Evolutionary conservation across 73 alveolate genomes (phyloP).

Genomic region (Stentor roeselii): DNA sequence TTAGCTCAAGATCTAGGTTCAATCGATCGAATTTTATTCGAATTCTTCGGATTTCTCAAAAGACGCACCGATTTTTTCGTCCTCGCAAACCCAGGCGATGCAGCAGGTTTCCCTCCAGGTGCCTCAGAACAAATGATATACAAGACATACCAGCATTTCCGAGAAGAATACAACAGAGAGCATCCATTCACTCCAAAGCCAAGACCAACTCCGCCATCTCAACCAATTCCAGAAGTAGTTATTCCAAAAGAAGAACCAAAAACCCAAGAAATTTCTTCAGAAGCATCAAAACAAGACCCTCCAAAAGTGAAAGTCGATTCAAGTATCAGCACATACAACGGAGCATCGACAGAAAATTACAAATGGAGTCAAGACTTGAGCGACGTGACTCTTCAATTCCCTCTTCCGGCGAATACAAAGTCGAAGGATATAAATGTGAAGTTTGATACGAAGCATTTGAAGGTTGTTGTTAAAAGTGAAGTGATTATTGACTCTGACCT

Average conservation of each 20-base stretch:
- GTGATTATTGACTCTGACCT: conserved; percentile 89
- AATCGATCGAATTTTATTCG: conserved; percentile 79
- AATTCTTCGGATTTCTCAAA: conserved; percentile 86
- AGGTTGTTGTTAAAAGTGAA: conserved; percentile 68
- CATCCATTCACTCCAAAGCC: conserved; percentile 83
- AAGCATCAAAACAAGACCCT: conserved; percentile 29
- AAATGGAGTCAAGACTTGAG: conserved; percentile 93
- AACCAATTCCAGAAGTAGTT: conserved; percentile 63
- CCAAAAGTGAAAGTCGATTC: conserved; percentile 46
- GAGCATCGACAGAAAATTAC: conserved; percentile 94
- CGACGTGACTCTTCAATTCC: conserved; percentile 86
- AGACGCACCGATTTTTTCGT: conserved; percentile 94
- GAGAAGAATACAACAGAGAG: conserved; percentile 89
- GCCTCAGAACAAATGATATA: conserved; percentile 82
- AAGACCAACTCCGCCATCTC: conserved; percentile 64
- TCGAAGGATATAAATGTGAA: conserved; percentile 80
- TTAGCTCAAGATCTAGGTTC: conserved; percentile 76
- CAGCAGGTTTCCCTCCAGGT: conserved; percentile 98
- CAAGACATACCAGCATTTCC: conserved; percentile 82
- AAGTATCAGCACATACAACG: conserved; percentile 90
- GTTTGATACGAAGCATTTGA: conserved; percentile 73
- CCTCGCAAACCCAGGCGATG: conserved; percentile 95
- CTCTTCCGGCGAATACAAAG: conserved; percentile 75
- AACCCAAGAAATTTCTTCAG: conserved; percentile 16
- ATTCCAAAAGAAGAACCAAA: conserved; percentile 36